Percentiles rank a stretch among this genome's conserved stretches.
phyloP scores from a whole-genome alignment of 2,329 filamentous ascomycete genomes.

The Chrysoporthe deuterocubensis region DNA sequence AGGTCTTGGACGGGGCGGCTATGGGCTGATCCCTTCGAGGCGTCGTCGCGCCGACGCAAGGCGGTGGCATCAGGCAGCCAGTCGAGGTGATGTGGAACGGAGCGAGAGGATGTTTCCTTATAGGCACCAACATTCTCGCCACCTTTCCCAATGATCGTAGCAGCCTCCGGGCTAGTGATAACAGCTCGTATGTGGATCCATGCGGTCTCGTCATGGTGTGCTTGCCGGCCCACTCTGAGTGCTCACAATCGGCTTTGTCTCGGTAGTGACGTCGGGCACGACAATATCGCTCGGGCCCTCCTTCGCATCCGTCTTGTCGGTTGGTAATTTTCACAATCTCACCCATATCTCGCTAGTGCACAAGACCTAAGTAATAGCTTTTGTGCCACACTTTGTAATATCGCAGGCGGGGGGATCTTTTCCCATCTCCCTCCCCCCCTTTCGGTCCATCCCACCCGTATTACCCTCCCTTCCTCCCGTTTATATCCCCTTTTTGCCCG shows the following conservation, averaged over 20 bases:
- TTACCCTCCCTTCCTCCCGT: too few relatives aligned
- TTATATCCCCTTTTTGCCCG: too few relatives aligned
- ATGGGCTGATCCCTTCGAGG: not conserved
- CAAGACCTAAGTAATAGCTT: too few relatives aligned
- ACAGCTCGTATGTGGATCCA: constrained; percentile 98
- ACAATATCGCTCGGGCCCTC: constrained; percentile 71
- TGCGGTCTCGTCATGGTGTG: constrained; percentile 79
- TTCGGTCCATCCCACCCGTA: too few relatives aligned
- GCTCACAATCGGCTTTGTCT: constrained; percentile 54
- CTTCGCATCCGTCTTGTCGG: constrained; percentile 52
- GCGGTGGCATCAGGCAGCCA: not conserved
- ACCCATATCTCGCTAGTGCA: too few relatives aligned
- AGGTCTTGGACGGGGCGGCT: too few relatives aligned
- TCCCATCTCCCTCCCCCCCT: too few relatives aligned
- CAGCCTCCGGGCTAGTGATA: constrained; percentile 95
- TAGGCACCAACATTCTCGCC: constrained; percentile 79
- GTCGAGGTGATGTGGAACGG: not conserved
- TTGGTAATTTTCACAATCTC: constrained; percentile 40
- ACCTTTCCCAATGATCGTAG: constrained; percentile 97
- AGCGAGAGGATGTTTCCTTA: not conserved
- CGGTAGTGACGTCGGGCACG: constrained; percentile 63
- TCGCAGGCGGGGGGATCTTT: too few relatives aligned
- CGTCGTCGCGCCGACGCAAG: not conserved
- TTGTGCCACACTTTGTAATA: too few relatives aligned
- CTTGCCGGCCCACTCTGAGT: constrained; percentile 41